Conservation (phyloP, 192 early-diverging fungal genomes). For the Coemansia sp. region DNA sequence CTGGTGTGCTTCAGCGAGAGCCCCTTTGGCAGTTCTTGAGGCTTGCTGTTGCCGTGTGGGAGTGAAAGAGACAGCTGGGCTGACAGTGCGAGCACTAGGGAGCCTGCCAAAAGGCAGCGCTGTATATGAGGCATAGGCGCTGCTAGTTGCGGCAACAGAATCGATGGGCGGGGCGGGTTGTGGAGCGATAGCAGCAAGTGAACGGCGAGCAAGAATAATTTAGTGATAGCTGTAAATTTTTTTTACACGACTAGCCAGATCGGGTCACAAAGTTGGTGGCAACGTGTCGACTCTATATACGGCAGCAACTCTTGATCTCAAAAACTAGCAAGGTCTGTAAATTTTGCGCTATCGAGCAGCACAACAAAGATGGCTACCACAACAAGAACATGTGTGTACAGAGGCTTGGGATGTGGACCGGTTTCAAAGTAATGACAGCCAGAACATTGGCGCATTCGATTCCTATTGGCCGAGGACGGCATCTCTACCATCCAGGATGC, state of each 20-base stretch:
- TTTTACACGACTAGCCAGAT: neutral
- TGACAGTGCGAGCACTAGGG: neutral
- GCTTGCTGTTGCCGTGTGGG: neutral
- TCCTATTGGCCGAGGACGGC: neutral
- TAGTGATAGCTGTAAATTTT: neutral
- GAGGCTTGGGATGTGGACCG: neutral
- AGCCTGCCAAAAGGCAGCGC: constrained; percentile 5
- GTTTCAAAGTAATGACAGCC: neutral
- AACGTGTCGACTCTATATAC: neutral
- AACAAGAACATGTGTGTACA: neutral
- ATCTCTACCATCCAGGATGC: neutral
- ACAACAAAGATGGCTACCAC: neutral
- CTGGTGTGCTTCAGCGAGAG: neutral
- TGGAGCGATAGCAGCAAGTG: neutral
- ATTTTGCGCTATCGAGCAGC: neutral
- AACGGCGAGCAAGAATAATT: neutral
- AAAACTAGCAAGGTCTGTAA: neutral
- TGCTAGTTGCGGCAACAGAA: neutral
- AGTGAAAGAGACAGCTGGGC: neutral
- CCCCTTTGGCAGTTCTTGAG: neutral
- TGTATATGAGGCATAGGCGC: neutral
- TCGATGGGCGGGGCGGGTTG: neutral
- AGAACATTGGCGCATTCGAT: neutral
- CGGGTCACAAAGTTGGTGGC: neutral
- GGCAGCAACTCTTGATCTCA: neutral